Evolutionary conservation across 768 basidiomycete genomes (phyloP).

Genomic region (Boletus insuetus): DNA sequence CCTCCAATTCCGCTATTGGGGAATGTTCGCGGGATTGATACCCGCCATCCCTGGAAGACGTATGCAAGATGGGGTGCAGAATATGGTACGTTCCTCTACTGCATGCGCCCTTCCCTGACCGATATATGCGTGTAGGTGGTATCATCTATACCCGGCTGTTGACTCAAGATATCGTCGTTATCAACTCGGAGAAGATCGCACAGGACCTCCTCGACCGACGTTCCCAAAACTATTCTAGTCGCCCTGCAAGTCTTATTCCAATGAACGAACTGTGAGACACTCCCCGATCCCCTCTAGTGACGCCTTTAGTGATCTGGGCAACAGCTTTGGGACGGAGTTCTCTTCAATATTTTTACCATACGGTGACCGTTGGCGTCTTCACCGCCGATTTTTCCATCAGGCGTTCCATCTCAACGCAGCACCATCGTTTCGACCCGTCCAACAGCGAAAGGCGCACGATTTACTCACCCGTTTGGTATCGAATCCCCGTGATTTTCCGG

Average conservation of each 20-base stretch:
- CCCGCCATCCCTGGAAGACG: constrained; percentile 19
- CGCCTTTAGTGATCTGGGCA: neutral
- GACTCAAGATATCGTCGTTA: constrained; percentile 23
- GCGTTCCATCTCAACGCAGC: constrained; percentile 31
- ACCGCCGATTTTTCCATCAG: constrained; percentile 36
- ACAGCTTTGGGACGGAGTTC: constrained; percentile 26
- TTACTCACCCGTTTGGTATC: constrained; percentile 27
- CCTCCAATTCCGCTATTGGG: constrained; percentile 19
- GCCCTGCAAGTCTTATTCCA: constrained; percentile 15
- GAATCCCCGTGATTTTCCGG: constrained; percentile 20
- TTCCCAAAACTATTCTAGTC: constrained; percentile 24
- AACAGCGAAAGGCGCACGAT: constrained; percentile 31
- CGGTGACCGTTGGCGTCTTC: constrained; percentile 28
- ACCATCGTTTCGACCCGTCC: constrained; percentile 31
- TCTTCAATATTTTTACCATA: constrained; percentile 25
- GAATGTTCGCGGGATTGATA: constrained; percentile 19
- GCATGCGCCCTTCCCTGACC: neutral
- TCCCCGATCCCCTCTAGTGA: neutral
- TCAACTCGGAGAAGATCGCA: constrained; percentile 27
- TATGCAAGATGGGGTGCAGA: constrained; percentile 19
- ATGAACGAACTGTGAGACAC: constrained; percentile 19
- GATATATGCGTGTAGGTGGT: constrained; percentile 9
- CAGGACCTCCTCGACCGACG: constrained; percentile 22
- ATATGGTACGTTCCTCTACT: constrained; percentile 14
- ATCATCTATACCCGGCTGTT: constrained; percentile 24